Evolutionary conservation across 2,329 filamentous ascomycete species (phyloP).

Genomic region (Fusarium circinatum): DNA sequence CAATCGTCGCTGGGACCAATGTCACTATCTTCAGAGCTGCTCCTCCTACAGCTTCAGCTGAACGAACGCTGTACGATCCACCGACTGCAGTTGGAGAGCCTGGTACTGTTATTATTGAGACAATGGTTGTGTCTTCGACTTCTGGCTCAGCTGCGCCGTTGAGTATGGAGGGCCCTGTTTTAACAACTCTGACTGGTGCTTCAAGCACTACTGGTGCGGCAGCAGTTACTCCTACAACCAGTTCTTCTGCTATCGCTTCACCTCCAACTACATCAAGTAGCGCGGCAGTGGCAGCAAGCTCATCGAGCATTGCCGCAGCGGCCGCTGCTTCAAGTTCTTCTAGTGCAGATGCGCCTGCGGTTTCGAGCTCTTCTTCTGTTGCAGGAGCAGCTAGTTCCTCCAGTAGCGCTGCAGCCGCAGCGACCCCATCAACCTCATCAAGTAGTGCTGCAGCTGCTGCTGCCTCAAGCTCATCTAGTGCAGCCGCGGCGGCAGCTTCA

Average conservation of each 20-base stretch:
- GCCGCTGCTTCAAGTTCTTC: neutral
- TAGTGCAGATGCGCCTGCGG: neutral
- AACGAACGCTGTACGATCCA: constrained; percentile 2
- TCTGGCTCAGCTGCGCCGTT: neutral
- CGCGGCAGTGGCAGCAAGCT: neutral
- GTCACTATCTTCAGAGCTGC: constrained; percentile 7
- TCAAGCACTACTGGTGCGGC: neutral
- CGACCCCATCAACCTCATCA: too few species aligned
- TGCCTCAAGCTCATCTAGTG: too few species aligned
- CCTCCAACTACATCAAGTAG: neutral
- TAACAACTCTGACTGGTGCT: neutral
- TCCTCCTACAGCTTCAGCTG: constrained; percentile 4
- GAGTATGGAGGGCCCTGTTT: neutral
- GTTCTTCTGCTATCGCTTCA: neutral
- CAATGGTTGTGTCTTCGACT: neutral
- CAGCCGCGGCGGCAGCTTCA: too few species aligned
- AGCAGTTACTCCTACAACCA: neutral
- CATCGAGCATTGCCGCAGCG: neutral
- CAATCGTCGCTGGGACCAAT: neutral
- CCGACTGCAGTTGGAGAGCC: constrained; percentile 8
- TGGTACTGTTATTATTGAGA: constrained; percentile 21
- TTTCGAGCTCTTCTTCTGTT: neutral
- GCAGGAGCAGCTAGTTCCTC: neutral
- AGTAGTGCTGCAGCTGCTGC: too few species aligned
- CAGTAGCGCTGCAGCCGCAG: neutral